phyloP scores from a whole-genome alignment of 305 asterid genomes.

The Fraxinus platypoda region DNA sequence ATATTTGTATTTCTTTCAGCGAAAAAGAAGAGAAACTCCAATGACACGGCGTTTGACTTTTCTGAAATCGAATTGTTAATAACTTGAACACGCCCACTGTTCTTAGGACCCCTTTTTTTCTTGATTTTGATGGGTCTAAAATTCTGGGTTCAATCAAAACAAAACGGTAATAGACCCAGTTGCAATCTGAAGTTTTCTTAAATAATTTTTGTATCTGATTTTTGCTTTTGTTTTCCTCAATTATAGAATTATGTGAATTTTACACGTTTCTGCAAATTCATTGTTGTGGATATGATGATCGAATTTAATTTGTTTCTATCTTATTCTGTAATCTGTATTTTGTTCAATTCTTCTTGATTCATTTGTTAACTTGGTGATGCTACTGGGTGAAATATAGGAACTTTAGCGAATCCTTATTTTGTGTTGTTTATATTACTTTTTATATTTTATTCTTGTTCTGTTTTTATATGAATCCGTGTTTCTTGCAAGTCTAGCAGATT shows the following conservation, averaged over 20 bases:
- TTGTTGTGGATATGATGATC: background rate
- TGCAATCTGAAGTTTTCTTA: background rate
- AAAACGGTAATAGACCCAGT: background rate
- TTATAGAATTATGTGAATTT: background rate
- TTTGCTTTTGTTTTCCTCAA: background rate
- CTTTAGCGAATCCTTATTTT: slow-evolving; percentile 16
- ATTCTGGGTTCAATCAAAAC: background rate
- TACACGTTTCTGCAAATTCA: background rate
- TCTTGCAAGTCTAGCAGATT: slow-evolving; percentile 9
- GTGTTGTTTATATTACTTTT: background rate
- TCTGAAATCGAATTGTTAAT: background rate
- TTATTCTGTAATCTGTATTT: slow-evolving; percentile 11
- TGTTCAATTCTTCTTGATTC: slow-evolving; percentile 12
- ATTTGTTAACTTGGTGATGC: background rate
- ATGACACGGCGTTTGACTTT: background rate
- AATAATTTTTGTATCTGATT: background rate
- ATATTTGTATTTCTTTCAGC: background rate
- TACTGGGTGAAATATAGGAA: slow-evolving; percentile 1
- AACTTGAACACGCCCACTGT: background rate
- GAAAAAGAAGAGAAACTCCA: background rate
- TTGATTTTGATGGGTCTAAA: background rate
- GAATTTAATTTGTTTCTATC: slow-evolving; percentile 14
- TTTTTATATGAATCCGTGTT: slow-evolving; percentile 20
- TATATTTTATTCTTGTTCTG: slow-evolving; percentile 8
- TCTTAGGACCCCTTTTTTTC: background rate